These are phyloP conservation scores for Euphorbia tirucalli DNA, from an alignment of 345 rosid species.

Conservation along the genomic window DNA sequence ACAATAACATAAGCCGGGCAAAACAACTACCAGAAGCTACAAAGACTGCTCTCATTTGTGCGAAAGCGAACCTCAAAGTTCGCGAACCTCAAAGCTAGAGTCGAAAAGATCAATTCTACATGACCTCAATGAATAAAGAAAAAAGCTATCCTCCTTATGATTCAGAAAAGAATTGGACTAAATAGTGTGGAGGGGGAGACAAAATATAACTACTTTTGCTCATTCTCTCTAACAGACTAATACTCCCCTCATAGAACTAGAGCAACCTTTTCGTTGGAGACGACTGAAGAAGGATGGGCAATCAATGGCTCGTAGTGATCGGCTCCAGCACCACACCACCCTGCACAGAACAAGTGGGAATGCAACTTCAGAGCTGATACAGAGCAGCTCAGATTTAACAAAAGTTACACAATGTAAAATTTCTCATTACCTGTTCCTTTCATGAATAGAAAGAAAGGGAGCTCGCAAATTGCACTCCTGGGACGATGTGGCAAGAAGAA, in stretches of 20 bases:
- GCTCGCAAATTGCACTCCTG: constrained; percentile 68
- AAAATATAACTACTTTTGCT: constrained; percentile 3
- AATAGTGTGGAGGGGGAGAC: not conserved
- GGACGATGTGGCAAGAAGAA: constrained; percentile 98
- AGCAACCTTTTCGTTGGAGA: constrained; percentile 87
- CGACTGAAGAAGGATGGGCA: constrained; percentile 61
- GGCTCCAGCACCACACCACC: constrained; percentile 98
- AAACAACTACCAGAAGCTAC: constrained; percentile 18
- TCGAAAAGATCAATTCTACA: constrained; percentile 25
- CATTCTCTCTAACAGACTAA: constrained; percentile 12
- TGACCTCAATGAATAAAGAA: too few species aligned
- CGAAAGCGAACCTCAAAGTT: constrained; percentile 27
- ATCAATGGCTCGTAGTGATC: constrained; percentile 96
- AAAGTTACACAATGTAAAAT: not conserved
- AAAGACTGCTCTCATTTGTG: constrained; percentile 29
- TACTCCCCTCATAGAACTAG: constrained; percentile 51
- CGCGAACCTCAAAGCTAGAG: constrained; percentile 25
- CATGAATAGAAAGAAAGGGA: constrained; percentile 93
- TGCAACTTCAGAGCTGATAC: not conserved
- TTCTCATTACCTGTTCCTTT: constrained; percentile 79
- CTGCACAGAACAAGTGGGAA: constrained; percentile 30
- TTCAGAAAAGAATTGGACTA: constrained; percentile 2
- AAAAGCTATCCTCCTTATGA: too few species aligned
- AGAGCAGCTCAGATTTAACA: not conserved
- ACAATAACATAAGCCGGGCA: constrained; percentile 26